A percentile compares a stretch with the other conserved stretches of the same genome.
phyloP scores from a whole-genome alignment of 2,329 filamentous ascomycete genomes.

The Calcarisporium arbuscula region DNA sequence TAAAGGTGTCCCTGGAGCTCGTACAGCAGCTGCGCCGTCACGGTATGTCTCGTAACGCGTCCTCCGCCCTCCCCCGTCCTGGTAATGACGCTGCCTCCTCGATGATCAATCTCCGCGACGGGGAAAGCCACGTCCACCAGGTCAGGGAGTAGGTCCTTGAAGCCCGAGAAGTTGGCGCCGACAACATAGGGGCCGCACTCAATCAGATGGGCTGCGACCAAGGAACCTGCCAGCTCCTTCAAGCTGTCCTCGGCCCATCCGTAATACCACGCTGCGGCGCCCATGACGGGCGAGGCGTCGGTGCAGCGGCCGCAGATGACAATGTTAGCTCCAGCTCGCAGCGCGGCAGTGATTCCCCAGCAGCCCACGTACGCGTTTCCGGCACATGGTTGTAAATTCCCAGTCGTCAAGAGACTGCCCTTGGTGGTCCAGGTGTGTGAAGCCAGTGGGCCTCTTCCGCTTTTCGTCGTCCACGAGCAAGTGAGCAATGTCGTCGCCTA shows the following conservation, averaged over 20 bases:
- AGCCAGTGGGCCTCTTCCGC: slow-evolving; percentile 9
- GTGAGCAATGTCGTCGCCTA: slow-evolving; percentile 32
- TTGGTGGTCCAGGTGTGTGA: slow-evolving; percentile 23
- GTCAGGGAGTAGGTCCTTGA: slow-evolving; percentile 21
- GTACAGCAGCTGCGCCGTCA: slow-evolving; percentile 34
- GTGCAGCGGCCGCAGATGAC: slow-evolving; percentile 43
- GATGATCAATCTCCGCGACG: slow-evolving; percentile 29
- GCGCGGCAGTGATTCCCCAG: slow-evolving; percentile 37
- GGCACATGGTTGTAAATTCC: slow-evolving; percentile 19
- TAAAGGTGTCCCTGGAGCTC: slow-evolving; percentile 39
- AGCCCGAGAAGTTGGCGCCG: slow-evolving; percentile 49
- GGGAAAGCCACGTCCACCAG: slow-evolving; percentile 27
- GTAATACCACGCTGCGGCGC: slow-evolving; percentile 50
- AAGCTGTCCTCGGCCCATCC: slow-evolving; percentile 41
- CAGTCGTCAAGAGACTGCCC: slow-evolving; percentile 21
- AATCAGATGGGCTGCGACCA: slow-evolving; percentile 47
- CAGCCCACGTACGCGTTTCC: slow-evolving; percentile 43
- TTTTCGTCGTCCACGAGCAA: slow-evolving; percentile 12
- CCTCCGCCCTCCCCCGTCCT: slow-evolving; percentile 28
- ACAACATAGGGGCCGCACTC: slow-evolving; percentile 49
- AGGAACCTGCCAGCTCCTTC: slow-evolving; percentile 41
- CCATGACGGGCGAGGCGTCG: slow-evolving; percentile 48
- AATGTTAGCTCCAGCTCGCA: slow-evolving; percentile 37
- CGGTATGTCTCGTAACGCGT: slow-evolving; percentile 28
- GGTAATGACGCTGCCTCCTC: slow-evolving; percentile 27